Evolutionary conservation across 768 basidiomycete genomes (phyloP), one percentile per base, ranked within the genome.

Genomic region (Paxillus ammoniavirescens): DNA sequence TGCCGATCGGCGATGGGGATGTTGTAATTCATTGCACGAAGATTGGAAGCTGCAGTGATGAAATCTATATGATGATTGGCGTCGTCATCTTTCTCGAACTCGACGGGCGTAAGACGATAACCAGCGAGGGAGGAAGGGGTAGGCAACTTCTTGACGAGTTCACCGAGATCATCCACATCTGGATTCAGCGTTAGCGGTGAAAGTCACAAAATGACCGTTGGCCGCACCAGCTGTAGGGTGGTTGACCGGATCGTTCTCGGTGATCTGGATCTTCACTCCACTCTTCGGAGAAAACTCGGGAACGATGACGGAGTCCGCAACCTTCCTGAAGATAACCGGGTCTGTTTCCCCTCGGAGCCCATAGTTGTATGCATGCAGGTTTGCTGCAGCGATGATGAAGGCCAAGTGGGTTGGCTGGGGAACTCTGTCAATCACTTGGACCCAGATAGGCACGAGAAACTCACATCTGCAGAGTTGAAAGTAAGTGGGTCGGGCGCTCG

Each of bases 1-100:
- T 98, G 95, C 49, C 86, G 82, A 72, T 95, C 92, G 13, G 95
- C 93, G 17, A 80, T 74, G 46, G 81, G 79, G 65, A 99, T 98
- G 54, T 76, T 87, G 73, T 99, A 99, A 74, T 98, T 98, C 75
- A 84, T 81, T 6, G 97, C 97, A 35, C 97, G 91, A 50, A 98
- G 79, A 76, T 99, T 98, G 47, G 93, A 97, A 7, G 96, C 91
- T 8, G 97, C 91, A 35, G 95, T 98, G 73, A 99, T 96, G 74
- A 98, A 98, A 73, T 96, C 97, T 67, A 99, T 98, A 72, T 99
- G 97, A 73, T 91, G 84, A 73, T 99, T 99, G 47, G 89, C 82
- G 67, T 99, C 97, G 63, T 98, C 96, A 65, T 99, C 97, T 75
- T 99, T 99, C 78, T 99, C 97, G 60, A 99, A 99, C 64, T 97